Percentiles rank a stretch among this genome's conserved stretches.
These are phyloP conservation scores for Gryganskiella cystojenkinii DNA, from an alignment of 192 early-diverging fungal species.

Conservation along the genomic window DNA sequence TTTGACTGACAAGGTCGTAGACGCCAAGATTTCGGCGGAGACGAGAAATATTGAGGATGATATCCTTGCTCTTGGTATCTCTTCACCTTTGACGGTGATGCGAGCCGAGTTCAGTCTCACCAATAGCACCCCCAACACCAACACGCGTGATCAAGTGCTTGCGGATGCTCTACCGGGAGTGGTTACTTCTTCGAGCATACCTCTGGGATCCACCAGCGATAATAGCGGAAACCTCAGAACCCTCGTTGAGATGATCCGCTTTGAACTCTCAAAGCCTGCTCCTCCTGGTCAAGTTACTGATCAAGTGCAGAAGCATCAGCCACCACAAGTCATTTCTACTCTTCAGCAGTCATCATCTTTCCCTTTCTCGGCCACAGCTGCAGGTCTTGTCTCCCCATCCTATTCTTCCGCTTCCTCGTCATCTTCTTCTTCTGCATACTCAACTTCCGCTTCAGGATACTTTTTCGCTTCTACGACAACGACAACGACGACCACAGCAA, in stretches of 20 bases:
- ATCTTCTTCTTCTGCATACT: neutral
- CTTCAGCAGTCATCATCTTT: neutral
- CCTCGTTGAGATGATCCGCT: conserved; percentile 15
- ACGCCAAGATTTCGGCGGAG: neutral
- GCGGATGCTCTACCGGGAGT: no score
- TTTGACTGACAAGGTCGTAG: no score
- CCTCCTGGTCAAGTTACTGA: no score
- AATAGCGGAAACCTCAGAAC: neutral
- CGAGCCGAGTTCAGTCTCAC: neutral
- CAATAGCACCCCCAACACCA: no score
- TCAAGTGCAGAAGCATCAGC: no score
- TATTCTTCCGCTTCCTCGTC: neutral
- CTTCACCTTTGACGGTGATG: conserved; percentile 9
- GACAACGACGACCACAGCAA: neutral
- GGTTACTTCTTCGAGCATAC: no score
- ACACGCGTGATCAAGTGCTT: no score
- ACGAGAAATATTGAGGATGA: neutral
- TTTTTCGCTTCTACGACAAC: neutral
- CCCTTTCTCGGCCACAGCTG: neutral
- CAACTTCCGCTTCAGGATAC: neutral
- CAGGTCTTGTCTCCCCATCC: neutral
- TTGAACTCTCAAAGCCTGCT: neutral
- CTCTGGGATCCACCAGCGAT: no score
- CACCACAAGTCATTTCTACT: neutral
- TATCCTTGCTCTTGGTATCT: conserved; percentile 19